phyloP scores from a whole-genome alignment of 2,329 filamentous ascomycete species.

The Myriosclerotinia curreyana region DNA sequence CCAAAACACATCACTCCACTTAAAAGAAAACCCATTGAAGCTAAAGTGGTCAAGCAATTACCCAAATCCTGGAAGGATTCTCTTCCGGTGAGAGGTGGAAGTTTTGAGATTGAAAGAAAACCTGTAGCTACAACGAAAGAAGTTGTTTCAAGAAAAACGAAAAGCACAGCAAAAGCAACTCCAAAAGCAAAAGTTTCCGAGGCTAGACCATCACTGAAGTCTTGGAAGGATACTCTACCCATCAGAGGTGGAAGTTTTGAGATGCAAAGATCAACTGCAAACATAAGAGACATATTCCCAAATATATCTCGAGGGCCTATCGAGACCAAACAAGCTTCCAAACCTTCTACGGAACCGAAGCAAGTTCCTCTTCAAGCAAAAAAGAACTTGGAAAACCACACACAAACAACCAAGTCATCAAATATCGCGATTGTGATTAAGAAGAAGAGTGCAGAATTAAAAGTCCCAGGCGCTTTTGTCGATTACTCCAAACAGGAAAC shows the following conservation, averaged over 20 bases:
- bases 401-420: not conserved
- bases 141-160: not conserved
- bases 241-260: not conserved
- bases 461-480: slow-evolving; percentile 13
- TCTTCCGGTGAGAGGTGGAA: not conserved
- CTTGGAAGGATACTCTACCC: slow-evolving; percentile 3
- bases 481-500: not conserved
- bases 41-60: not conserved
- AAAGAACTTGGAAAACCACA: not conserved
- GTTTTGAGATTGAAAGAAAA: slow-evolving; percentile 9
- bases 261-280: not conserved
- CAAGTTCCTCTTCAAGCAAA: not conserved
- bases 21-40: slow-evolving; percentile 20
- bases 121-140: not conserved
- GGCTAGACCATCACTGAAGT: not conserved
- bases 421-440: not conserved
- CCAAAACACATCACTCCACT: slow-evolving; percentile 17
- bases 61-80: slow-evolving; percentile 7
- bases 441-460: slow-evolving; percentile 18
- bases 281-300: slow-evolving; percentile 1
- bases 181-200: not conserved
- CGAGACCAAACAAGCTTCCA: not conserved
- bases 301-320: not conserved
- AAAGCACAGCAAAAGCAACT: not conserved
- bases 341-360: not conserved